Evolutionary conservation across 2,329 filamentous ascomycete species (phyloP), one percentile per base, ranked within the genome.

Genomic region (Pestalotiopsis sp.): DNA sequence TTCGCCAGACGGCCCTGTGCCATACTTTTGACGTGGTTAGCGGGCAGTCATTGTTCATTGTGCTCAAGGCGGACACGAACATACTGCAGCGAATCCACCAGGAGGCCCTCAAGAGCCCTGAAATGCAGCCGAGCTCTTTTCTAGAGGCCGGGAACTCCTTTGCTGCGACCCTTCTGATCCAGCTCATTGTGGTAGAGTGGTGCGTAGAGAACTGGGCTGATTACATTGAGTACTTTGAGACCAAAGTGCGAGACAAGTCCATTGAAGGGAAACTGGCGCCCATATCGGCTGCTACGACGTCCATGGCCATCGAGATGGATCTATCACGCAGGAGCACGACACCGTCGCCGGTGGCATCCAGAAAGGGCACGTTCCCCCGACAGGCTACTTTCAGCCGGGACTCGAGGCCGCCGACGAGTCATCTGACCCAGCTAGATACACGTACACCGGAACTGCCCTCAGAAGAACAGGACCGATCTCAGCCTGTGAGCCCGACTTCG

Each of bases 171-270:
- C 58, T 74, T 3, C 63, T 68, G 6, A 64, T 69, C 4, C 73
- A 74, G 31, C 66, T 71, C 49, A 68, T 73, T 6, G 23, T 73
- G 23, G 39, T 72, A 11, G 73, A 75, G 59, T 73, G 72, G 72
- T 71, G 70, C n/a, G 63, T 61, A 9, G 72, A 74, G 39, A 72
- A 62, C 17, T 74, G 71, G 72, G 57, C 60, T 1, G 69, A 70
- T 20, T 74, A 71, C 31, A 69, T 74, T 20, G 72, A 74, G 23
- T 45, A 69, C 38, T 65, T 74, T 3, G 72, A 73, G 17, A 64
- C 68, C 31, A 66, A 70, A 27, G 23, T 67, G 56, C 23, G 36
- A 3, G 49, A 31, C 2, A 68, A 57, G 11, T 57, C 69, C 3
- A 64, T 67, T 12, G 68, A 71, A 61, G 71, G 45, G 11, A 69